phyloP scores from a whole-genome alignment of 1,139 yeast genomes.

The Candida freyschussii region DNA sequence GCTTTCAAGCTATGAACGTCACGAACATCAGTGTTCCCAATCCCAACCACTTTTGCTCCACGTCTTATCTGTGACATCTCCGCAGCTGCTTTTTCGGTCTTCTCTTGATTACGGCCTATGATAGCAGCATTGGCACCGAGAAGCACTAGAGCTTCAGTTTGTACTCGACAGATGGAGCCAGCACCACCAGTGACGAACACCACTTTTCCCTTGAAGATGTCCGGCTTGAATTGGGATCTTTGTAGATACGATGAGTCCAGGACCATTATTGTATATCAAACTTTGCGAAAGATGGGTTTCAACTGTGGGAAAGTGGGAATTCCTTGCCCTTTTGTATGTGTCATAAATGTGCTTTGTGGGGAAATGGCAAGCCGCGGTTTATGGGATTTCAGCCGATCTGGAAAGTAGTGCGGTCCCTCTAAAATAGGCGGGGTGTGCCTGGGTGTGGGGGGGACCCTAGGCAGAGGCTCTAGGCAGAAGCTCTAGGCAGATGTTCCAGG shows the following conservation, averaged over 20 bases:
- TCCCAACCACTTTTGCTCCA: conserved; percentile 62
- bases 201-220: conserved; percentile 73
- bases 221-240: conserved; percentile 42
- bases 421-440: too few relatives aligned
- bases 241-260: conserved; percentile 25
- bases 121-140: conserved; percentile 87
- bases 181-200: conserved; percentile 94
- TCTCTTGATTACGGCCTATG: conserved; percentile 66
- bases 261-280: too few relatives aligned
- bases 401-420: too few relatives aligned
- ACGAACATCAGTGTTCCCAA: conserved; percentile 74
- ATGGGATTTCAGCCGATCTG: too few relatives aligned
- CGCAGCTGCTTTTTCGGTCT: conserved; percentile 61
- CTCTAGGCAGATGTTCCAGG: too few relatives aligned
- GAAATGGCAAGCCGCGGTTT: too few relatives aligned
- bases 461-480: too few relatives aligned
- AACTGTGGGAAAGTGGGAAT: too few relatives aligned
- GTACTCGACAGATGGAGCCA: conserved; percentile 86
- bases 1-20: conserved; percentile 47
- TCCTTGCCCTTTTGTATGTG: too few relatives aligned
- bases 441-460: too few relatives aligned
- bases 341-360: too few relatives aligned
- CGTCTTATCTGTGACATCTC: conserved; percentile 54
- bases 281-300: too few relatives aligned
- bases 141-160: conserved; percentile 72